phyloP scores from a whole-genome alignment of 306 rosid species.

The Vachellia pachyceras region DNA sequence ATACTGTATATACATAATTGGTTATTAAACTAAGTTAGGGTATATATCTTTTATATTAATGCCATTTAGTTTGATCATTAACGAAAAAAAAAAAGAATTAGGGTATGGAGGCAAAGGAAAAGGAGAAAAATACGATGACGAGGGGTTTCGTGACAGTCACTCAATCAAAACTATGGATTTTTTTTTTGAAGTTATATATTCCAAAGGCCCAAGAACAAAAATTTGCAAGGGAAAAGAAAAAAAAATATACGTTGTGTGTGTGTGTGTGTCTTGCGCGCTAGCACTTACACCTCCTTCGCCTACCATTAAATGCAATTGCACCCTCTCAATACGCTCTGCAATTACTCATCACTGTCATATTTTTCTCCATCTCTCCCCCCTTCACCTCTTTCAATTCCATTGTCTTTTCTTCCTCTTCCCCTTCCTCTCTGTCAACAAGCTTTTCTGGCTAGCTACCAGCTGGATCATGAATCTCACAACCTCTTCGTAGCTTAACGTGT shows the following conservation, averaged over 20 bases:
- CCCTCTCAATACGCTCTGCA: conserved; percentile 97
- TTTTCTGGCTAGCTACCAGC: conserved; percentile 5
- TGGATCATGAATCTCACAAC: conserved; percentile 16
- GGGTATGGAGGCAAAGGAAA: not conserved
- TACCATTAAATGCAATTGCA: conserved; percentile 97
- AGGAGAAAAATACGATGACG: not conserved
- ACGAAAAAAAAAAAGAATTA: no score
- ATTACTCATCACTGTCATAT: conserved; percentile 87
- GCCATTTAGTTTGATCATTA: no score
- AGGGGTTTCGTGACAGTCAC: conserved; percentile 78
- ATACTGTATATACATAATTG: no score
- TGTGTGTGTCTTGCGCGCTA: conserved; percentile 24
- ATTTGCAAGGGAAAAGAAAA: conserved; percentile 18
- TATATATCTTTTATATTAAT: no score
- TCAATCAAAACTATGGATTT: conserved; percentile 34
- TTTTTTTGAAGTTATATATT: not conserved
- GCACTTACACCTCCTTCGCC: conserved; percentile 83
- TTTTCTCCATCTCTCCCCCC: conserved; percentile 47
- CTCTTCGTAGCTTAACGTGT: not conserved
- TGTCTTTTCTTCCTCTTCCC: not conserved
- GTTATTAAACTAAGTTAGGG: no score
- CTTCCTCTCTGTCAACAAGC: conserved; percentile 7
- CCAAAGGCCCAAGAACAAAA: conserved; percentile 15
- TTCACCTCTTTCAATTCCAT: conserved; percentile 37
- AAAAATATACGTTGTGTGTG: no score